phyloP scores from a whole-genome alignment of 2,329 filamentous ascomycete genomes.

The Sporothrix sp. region DNA sequence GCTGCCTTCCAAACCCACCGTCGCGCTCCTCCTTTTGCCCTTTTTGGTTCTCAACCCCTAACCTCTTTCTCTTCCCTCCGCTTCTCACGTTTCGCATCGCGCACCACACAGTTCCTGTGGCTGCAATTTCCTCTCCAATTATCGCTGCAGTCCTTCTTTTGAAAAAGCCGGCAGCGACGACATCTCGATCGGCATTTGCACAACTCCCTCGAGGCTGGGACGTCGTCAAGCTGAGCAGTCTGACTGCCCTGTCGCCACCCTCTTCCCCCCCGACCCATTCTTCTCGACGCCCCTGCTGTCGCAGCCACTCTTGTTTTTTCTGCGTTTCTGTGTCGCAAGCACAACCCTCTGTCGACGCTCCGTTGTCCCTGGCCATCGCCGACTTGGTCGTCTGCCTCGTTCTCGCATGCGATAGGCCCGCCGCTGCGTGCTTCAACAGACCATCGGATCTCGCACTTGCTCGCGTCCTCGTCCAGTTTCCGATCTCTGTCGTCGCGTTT shows the following conservation, averaged over 20 bases:
- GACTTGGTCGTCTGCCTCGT: too few relatives aligned
- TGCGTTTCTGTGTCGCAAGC: too few relatives aligned
- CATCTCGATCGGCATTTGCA: neutral
- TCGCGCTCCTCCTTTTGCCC: conserved; percentile 9
- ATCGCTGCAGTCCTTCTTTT: conserved; percentile 3
- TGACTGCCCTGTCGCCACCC: too few relatives aligned
- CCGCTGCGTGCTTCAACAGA: neutral
- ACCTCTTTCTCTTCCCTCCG: conserved; percentile 1
- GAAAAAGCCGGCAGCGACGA: neutral
- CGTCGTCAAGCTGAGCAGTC: too few relatives aligned
- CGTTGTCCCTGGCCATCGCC: too few relatives aligned
- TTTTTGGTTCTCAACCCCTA: conserved; percentile 5
- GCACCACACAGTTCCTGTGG: conserved; percentile 10
- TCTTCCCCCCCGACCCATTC: too few relatives aligned
- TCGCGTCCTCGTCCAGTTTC: too few relatives aligned
- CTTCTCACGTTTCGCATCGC: conserved; percentile 13
- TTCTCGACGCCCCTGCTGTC: too few relatives aligned
- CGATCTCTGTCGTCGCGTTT: neutral
- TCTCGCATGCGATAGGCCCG: conserved; percentile 5
- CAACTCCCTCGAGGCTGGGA: too few relatives aligned
- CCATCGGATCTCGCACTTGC: neutral
- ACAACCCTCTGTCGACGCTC: neutral
- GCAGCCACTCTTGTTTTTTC: too few relatives aligned
- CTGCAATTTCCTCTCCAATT: conserved; percentile 4
- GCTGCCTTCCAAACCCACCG: neutral